Evolutionary conservation across 805 yeast genomes (phyloP).

Genomic region (Kazachstania africana): DNA sequence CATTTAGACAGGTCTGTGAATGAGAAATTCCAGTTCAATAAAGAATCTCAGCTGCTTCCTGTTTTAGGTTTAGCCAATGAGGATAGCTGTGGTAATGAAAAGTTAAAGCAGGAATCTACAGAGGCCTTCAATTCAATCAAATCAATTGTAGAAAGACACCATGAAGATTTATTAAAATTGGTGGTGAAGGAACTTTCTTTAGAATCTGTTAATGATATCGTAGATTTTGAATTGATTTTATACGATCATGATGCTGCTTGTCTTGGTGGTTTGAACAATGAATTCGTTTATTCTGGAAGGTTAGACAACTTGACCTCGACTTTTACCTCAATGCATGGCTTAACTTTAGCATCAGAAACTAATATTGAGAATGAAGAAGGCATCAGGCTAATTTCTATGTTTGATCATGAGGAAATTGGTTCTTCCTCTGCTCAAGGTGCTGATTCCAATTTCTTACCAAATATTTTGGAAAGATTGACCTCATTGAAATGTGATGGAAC

Average conservation of each 20-base stretch:
- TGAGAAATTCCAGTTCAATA: conserved; percentile 75
- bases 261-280: conserved; percentile 82
- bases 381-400: conserved; percentile 65
- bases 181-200: conserved; percentile 57
- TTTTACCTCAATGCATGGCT: conserved; percentile 63
- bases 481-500: conserved; percentile 31
- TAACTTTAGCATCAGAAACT: conserved; percentile 40
- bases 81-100: conserved; percentile 22
- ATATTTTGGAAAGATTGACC: conserved; percentile 59
- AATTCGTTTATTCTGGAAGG: conserved; percentile 84
- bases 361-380: conserved; percentile 38
- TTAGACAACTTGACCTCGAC: conserved; percentile 86
- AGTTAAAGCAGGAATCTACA: conserved; percentile 35
- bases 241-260: conserved; percentile 77
- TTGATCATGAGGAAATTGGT: conserved; percentile 96
- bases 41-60: conserved; percentile 77
- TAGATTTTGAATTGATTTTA: conserved; percentile 80
- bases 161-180: conserved; percentile 52
- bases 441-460: conserved; percentile 79
- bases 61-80: conserved; percentile 55
- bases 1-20: conserved; percentile 74
- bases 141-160: conserved; percentile 63
- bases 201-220: conserved; percentile 40
- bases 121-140: conserved; percentile 56
- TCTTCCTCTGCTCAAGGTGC: conserved; percentile 95